Base-by-base conservation (phyloP, 1,284 basidiomycete genomes). In the Fomes fomentarius region DNA sequence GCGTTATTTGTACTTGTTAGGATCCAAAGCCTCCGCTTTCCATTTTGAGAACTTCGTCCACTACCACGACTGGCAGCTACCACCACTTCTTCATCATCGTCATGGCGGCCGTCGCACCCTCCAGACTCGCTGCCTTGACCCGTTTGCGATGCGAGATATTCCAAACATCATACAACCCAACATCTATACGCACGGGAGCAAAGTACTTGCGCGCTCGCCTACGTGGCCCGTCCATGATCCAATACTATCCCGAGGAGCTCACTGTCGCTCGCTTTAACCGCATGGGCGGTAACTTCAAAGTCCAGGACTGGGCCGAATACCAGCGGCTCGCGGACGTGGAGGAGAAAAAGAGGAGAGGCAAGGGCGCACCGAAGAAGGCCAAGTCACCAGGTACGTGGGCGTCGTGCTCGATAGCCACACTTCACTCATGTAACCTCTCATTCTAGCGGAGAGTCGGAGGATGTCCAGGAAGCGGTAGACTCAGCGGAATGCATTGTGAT, bases 81-180 rank as follows among this genome's bases (percentile, higher is more conserved):
- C 48, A 19, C 39, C 40, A 15, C 2, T 39, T n/a, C 17, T 33
- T 35, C 44, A 14, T 22, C 15, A 15, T 19, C 38, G 24, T 68
- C 48, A 74, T 76, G 66, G 65, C 74, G 15, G 59, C 66, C 21
- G 65, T 76, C 25, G 62, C 68, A 11, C 74, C 76, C 28, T 72
- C 77, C 26, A 79, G 82, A 54, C 69, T 89, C 24, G 73, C 75
- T 33, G 75, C 80, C 8, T 74, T 92, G 42, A 78, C 70, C 0
- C 77, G 78, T 42, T 75, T 87, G 8, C 85, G 86, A 49, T 87
- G 83, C 67, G 69, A 78, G 25, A 83, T 96, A 51, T 96, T 96
- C 69, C 83, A 93, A 69, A 94, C 92, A 5, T 79, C 87, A 2
- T 93, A 89, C 71, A 96, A 95, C 71, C 92, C 92, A 0, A 80